These are phyloP conservation scores for Actinidia arguta DNA, from an alignment of 179 eudicot genomes.

Conservation along the genomic window DNA sequence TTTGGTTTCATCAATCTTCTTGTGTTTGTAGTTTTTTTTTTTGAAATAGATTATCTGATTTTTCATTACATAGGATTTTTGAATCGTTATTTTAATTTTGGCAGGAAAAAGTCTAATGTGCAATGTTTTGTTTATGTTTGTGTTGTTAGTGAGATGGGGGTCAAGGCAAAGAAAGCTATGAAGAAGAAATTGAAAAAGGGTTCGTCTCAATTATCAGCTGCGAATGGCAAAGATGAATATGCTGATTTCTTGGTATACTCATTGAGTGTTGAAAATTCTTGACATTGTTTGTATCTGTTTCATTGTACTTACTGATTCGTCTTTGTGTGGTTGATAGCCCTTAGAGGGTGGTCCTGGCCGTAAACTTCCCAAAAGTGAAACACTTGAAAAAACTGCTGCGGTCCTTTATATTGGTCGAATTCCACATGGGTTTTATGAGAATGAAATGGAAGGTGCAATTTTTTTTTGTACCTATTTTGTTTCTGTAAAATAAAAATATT, in stretches of 20 bases:
- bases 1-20: background rate
- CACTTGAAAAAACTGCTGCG: conserved; percentile 53
- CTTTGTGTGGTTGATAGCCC: conserved; percentile 44
- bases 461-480: background rate
- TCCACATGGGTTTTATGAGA: conserved; percentile 94
- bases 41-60: background rate
- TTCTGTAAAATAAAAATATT: background rate
- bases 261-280: background rate
- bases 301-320: background rate
- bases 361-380: conserved; percentile 38
- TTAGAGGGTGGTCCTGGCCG: conserved; percentile 76
- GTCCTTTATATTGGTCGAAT: conserved; percentile 84
- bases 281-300: background rate
- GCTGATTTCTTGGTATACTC: conserved; percentile 67
- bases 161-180: conserved; percentile 49
- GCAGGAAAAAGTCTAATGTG: background rate
- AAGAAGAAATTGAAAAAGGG: conserved; percentile 48
- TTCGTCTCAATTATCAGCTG: conserved; percentile 31
- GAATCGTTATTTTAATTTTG: background rate
- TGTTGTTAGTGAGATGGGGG: conserved; percentile 39
- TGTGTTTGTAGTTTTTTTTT: background rate
- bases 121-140: background rate
- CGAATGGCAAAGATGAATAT: conserved; percentile 32
- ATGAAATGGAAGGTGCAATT: conserved; percentile 77
- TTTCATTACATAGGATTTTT: background rate